These are phyloP conservation scores for Stephania yunnanensis DNA, from an alignment of 164 flowering plant genomes.

Conservation along the genomic window DNA sequence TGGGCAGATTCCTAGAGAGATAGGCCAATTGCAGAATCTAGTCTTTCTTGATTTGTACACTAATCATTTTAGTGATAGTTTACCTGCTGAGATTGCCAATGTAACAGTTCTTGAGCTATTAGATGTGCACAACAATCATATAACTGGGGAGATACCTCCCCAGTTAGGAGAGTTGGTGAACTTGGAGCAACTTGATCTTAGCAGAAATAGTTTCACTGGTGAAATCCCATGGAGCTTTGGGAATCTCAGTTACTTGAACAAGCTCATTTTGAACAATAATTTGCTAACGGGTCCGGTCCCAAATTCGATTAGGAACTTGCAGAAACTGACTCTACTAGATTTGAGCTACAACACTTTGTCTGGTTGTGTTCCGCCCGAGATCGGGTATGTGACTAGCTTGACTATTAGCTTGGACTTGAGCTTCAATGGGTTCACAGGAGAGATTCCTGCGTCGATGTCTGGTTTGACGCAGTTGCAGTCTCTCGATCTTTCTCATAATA, in stretches of 20 bases:
- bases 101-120: conserved; percentile 76
- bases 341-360: conserved; percentile 76
- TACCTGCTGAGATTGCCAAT: conserved; percentile 75
- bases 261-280: conserved; percentile 82
- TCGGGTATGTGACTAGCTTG: conserved; percentile 73
- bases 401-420: conserved; percentile 83
- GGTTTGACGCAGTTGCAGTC: conserved; percentile 74
- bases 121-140: conserved; percentile 76
- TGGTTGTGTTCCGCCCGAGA: conserved; percentile 73
- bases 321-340: conserved; percentile 82
- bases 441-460: conserved; percentile 66
- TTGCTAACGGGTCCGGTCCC: conserved; percentile 68
- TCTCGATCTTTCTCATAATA: conserved; percentile 76
- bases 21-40: conserved; percentile 81
- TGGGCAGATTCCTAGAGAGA: conserved; percentile 76
- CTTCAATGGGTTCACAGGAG: conserved; percentile 61
- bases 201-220: conserved; percentile 76
- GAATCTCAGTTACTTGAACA: conserved; percentile 81
- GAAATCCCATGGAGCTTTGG: conserved; percentile 77
- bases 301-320: conserved; percentile 45
- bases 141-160: conserved; percentile 74
- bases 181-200: conserved; percentile 90
- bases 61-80: conserved; percentile 71
- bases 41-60: conserved; percentile 87
- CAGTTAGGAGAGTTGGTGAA: conserved; percentile 67